phyloP scores from a whole-genome alignment of 1,284 basidiomycete genomes.

The Phlebopus sp. region DNA sequence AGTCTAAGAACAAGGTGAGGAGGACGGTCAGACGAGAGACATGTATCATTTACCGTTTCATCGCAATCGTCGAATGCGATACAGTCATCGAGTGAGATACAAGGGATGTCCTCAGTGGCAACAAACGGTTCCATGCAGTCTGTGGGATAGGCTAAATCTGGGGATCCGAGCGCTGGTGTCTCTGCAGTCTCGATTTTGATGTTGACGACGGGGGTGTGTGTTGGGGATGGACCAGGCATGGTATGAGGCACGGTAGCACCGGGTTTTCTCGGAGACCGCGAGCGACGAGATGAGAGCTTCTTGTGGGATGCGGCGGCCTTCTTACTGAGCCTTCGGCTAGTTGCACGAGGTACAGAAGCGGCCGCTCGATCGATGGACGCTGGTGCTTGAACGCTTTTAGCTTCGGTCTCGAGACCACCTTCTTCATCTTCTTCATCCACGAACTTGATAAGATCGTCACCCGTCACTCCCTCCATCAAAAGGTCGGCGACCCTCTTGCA shows the following conservation, averaged over 20 bases:
- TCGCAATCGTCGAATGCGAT: slow-evolving; percentile 31
- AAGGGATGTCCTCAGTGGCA: slow-evolving; percentile 39
- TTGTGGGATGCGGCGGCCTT: slow-evolving; percentile 3
- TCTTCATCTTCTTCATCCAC: slow-evolving; percentile 7
- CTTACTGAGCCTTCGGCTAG: slow-evolving; percentile 7
- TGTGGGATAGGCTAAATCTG: slow-evolving; percentile 19
- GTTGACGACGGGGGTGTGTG: neutral
- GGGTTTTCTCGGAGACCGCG: slow-evolving; percentile 6
- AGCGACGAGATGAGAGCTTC: slow-evolving; percentile 6
- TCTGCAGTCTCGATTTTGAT: slow-evolving; percentile 3
- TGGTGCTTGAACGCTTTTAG: neutral
- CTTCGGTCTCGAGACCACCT: neutral
- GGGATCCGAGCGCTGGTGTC: slow-evolving; percentile 10
- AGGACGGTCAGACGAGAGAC: neutral
- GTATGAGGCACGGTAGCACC: neutral
- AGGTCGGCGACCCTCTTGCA: slow-evolving; percentile 45
- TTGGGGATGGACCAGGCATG: neutral
- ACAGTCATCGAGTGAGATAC: slow-evolving; percentile 34
- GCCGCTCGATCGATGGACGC: neutral
- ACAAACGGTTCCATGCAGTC: slow-evolving; percentile 29
- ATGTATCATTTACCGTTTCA: slow-evolving; percentile 14
- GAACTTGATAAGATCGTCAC: slow-evolving; percentile 31
- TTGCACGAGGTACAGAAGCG: neutral
- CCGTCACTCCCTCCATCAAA: slow-evolving; percentile 40
- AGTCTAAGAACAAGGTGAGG: slow-evolving; percentile 11